Base-by-base conservation (phyloP, 208 protist species). In the Angomonas deanei region DNA sequence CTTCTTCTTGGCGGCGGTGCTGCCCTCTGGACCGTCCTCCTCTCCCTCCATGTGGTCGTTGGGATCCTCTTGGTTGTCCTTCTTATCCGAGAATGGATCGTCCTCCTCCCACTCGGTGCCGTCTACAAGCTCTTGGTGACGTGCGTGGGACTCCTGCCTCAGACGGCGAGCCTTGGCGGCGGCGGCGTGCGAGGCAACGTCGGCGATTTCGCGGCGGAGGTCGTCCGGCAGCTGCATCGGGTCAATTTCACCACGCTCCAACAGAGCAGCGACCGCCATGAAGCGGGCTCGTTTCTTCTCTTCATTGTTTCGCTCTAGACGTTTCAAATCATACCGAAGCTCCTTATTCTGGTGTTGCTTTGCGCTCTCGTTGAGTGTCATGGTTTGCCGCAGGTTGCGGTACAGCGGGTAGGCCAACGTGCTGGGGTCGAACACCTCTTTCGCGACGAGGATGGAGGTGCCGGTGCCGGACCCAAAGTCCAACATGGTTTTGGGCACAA, bases 401-500 rank as follows among this genome's bases (percentile, higher is more conserved):
- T 91, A 91, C 32, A 93, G 76, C n/a, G 87, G 87, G 74, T 91
- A 92, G 56, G 81, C 81, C n/a, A 94, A 71, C 11, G 80, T 57
- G 26, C 78, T 80, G 0, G 88, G 88, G 74, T 94, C 88, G 71
- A 90, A 94, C 61, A 92, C 85, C 71, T 94, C 84, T 75, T 94
- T 94, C 34, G 85, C 83, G 1, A 88, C 88, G 17, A 94, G 70
- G 50, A 91, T 88, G 23, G 88, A 74, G 24, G 85, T 91, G 15
- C 88, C 88, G 30, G 88, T 94, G 66, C 88, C 88, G 33, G 85
- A 70, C 17, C 88, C 88, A 55, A 92, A 94, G 76, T 94, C 88
- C 8, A 94, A 66, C 83, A 94, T 89, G 11, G 80, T 91, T 61
- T 88, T 90, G 17, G 88, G 88, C 54, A 91, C 83, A 61, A 94